Conservation (phyloP, 768 basidiomycete genomes). For the Mycena alexandri region DNA sequence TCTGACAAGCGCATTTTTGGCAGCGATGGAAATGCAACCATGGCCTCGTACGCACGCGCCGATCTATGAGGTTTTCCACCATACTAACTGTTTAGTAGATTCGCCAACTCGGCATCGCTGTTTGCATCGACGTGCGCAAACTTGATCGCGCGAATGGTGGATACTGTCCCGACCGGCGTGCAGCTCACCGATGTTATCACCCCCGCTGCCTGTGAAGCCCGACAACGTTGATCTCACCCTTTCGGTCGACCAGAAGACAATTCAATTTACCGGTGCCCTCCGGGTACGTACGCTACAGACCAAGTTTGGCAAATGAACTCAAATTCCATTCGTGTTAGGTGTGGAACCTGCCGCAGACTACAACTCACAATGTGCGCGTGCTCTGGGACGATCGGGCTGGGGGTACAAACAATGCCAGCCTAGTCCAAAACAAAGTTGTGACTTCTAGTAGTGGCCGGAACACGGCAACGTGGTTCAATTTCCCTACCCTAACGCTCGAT, state of each 20-base stretch:
- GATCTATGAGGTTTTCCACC: not conserved
- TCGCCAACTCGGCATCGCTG: conserved; percentile 5
- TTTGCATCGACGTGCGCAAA: conserved; percentile 17
- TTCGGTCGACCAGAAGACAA: not conserved
- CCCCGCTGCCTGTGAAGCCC: conserved; percentile 19
- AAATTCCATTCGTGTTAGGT: conserved; percentile 1
- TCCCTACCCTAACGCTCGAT: not conserved
- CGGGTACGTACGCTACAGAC: not conserved
- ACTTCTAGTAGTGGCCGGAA: not conserved
- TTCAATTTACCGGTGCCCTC: conserved; percentile 1
- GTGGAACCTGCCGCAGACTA: not conserved
- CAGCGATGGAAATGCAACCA: conserved; percentile 24
- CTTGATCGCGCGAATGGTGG: conserved; percentile 22
- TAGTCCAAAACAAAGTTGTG: not conserved
- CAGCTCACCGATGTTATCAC: conserved; percentile 24
- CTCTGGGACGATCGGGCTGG: conserved; percentile 15
- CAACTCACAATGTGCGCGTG: not conserved
- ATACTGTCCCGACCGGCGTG: conserved; percentile 22
- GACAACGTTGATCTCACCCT: not conserved
- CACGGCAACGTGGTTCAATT: not conserved
- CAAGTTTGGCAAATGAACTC: not conserved
- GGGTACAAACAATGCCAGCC: not conserved
- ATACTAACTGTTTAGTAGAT: not conserved
- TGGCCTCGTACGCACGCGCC: conserved; percentile 8
- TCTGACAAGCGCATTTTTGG: conserved; percentile 19